phyloP scores from a whole-genome alignment of 2,329 filamentous ascomycete species.

The Verticillium longisporum region DNA sequence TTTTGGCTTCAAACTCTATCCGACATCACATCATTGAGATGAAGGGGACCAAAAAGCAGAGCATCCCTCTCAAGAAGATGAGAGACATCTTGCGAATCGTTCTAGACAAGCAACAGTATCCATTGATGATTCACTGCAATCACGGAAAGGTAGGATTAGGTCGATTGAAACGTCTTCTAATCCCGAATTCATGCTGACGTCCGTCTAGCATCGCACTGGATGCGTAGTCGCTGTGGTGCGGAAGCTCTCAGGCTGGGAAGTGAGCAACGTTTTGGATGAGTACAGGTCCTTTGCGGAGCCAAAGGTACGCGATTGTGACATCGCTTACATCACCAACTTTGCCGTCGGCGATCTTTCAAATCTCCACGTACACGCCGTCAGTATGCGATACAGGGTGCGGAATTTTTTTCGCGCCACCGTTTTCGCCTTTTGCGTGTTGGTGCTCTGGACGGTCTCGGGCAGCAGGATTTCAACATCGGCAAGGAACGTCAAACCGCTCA shows the following conservation, averaged over 20 bases:
- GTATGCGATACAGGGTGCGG: constrained; percentile 18
- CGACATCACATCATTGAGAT: constrained; percentile 70
- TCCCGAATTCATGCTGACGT: constrained; percentile 4
- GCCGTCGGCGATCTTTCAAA: constrained; percentile 29
- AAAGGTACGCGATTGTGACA: constrained; percentile 53
- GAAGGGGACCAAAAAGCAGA: constrained; percentile 79
- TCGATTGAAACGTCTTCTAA: background rate
- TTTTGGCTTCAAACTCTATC: constrained; percentile 62
- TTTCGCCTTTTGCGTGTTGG: constrained; percentile 32
- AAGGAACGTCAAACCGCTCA: constrained; percentile 8
- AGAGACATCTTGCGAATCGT: constrained; percentile 63
- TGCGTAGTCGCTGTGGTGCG: constrained; percentile 79
- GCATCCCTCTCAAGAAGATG: constrained; percentile 62
- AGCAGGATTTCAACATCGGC: constrained; percentile 17
- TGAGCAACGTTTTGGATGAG: constrained; percentile 59
- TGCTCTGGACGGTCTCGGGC: constrained; percentile 36
- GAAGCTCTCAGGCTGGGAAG: constrained; percentile 62
- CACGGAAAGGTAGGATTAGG: constrained; percentile 62
- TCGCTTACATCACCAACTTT: constrained; percentile 51
- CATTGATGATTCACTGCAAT: constrained; percentile 85
- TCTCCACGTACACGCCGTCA: constrained; percentile 21
- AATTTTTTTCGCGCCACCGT: constrained; percentile 36
- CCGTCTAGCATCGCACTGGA: constrained; percentile 69
- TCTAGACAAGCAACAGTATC: constrained; percentile 67
- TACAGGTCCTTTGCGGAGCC: constrained; percentile 61